Percentiles rank a stretch among this genome's conserved stretches.
These are phyloP conservation scores for Hyaloscypha hepaticicola DNA, from an alignment of 495 filamentous ascomycete species.

Conservation along the genomic window DNA sequence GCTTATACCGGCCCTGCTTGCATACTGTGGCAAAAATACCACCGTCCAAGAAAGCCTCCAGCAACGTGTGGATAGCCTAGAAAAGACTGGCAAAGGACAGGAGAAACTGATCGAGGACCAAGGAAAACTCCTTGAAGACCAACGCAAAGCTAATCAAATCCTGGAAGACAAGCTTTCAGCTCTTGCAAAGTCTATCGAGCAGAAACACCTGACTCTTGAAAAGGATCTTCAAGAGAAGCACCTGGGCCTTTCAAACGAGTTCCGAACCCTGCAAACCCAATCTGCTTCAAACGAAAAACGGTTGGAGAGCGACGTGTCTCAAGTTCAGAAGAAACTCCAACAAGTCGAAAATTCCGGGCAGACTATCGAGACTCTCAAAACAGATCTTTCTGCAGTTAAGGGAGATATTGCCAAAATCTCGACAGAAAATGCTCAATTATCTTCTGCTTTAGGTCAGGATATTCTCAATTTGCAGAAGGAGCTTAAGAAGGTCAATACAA, in stretches of 20 bases:
- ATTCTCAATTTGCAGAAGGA: not conserved
- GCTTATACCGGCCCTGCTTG: not conserved
- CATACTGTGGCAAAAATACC: not conserved
- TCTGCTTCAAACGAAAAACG: not conserved
- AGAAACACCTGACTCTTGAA: not conserved
- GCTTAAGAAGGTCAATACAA: not conserved
- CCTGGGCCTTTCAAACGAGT: not conserved
- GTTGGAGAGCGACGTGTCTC: not conserved
- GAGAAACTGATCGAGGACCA: slow-evolving; percentile 3
- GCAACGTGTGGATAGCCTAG: not conserved
- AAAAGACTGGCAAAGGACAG: slow-evolving; percentile 1
- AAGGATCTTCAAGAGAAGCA: not conserved
- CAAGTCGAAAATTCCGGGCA: not conserved
- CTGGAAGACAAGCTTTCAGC: not conserved
- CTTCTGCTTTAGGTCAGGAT: not conserved
- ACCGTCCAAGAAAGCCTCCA: not conserved
- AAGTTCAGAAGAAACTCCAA: not conserved
- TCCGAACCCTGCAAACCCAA: not conserved
- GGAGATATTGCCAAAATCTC: not conserved
- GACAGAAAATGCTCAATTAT: not conserved
- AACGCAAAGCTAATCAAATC: slow-evolving; percentile 6
- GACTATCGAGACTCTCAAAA: not conserved
- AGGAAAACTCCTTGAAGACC: not conserved
- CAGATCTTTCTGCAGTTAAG: not conserved
- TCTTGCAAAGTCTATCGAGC: not conserved